Percentiles rank a stretch among this genome's conserved stretches.
Conservation (phyloP, 306 rosid genomes). For the Cajanus cajan region DNA sequence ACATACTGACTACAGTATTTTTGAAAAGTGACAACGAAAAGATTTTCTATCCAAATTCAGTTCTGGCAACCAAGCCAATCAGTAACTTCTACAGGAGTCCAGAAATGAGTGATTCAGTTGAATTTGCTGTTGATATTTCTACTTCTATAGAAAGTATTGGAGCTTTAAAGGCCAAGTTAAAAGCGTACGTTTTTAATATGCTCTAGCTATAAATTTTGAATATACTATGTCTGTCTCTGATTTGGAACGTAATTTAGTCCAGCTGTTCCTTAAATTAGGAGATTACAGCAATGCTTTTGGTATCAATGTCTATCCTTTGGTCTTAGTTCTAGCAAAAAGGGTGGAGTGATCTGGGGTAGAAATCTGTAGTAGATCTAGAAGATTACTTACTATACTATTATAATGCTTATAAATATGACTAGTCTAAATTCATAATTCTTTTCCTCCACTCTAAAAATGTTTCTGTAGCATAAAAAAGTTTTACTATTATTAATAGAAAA, state of each 20-base stretch:
- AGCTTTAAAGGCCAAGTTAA: slow-evolving; percentile 56
- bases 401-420: not conserved
- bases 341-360: not conserved
- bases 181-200: slow-evolving; percentile 47
- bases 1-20: slow-evolving; percentile 74
- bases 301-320: not conserved
- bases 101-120: slow-evolving; percentile 72
- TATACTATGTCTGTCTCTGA: not conserved
- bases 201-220: not conserved
- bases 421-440: not conserved
- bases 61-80: slow-evolving; percentile 74
- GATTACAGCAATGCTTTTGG: not conserved
- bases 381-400: not conserved
- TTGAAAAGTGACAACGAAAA: slow-evolving; percentile 81
- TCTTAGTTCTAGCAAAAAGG: not conserved
- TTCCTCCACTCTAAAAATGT: not conserved
- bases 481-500: not conserved
- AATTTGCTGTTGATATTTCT: slow-evolving; percentile 64
- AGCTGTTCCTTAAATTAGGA: not conserved
- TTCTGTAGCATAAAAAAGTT: too few relatives aligned
- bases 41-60: slow-evolving; percentile 81
- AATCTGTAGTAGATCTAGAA: not conserved
- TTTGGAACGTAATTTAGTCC: not conserved
- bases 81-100: slow-evolving; percentile 91
- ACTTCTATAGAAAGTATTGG: slow-evolving; percentile 72